Evolutionary conservation across 768 basidiomycete genomes (phyloP).

Genomic region (Zangia roseola): DNA sequence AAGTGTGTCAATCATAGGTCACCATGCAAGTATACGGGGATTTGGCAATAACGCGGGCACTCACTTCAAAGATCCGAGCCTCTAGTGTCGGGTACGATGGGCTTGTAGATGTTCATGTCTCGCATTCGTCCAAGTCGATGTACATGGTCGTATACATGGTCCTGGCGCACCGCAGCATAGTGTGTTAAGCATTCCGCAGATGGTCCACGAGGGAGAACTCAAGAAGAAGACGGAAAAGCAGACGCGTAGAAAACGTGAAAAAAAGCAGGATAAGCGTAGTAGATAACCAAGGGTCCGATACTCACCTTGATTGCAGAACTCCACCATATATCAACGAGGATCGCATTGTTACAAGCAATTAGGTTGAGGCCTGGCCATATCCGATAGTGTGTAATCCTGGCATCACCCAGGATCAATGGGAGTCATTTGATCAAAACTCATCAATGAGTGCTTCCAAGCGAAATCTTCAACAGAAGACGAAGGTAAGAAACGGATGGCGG

Average conservation of each 20-base stretch:
- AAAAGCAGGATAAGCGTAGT: slow-evolving; percentile 8
- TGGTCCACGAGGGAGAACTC: not conserved
- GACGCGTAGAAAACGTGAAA: not conserved
- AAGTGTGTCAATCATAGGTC: no score
- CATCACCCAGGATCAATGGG: not conserved
- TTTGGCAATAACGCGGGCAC: no score
- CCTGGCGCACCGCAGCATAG: no score
- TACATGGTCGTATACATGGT: slow-evolving; percentile 91
- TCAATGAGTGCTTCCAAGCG: slow-evolving; percentile 9
- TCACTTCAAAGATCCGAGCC: slow-evolving; percentile 74
- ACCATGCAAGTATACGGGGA: no score
- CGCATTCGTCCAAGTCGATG: slow-evolving; percentile 88
- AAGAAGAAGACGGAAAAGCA: not conserved
- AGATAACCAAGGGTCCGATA: slow-evolving; percentile 5
- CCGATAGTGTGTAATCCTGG: not conserved
- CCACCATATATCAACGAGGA: slow-evolving; percentile 95
- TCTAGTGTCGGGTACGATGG: slow-evolving; percentile 88
- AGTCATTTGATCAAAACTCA: not conserved
- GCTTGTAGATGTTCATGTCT: slow-evolving; percentile 85
- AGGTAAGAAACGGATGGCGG: not conserved
- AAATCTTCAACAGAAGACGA: not conserved
- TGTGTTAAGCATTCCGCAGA: no score
- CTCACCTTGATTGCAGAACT: slow-evolving; percentile 80
- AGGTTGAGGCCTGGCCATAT: slow-evolving; percentile 70
- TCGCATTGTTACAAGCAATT: slow-evolving; percentile 91